A percentile compares a stretch with the other conserved stretches of the same genome.
phyloP scores from a whole-genome alignment of 768 basidiomycete genomes.

The Stropharia rugosoannulata region DNA sequence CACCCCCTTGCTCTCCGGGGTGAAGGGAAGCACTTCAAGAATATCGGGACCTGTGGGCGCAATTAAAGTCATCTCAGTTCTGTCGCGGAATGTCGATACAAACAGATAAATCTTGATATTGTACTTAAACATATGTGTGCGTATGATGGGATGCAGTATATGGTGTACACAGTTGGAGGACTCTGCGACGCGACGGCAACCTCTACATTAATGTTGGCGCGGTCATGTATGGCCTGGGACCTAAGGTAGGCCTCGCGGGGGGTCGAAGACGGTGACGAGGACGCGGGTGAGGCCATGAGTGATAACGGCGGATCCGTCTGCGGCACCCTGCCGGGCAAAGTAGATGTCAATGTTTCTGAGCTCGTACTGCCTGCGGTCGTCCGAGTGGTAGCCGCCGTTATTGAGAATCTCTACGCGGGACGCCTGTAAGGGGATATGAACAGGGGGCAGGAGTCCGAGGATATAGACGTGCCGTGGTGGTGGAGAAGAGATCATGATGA shows the following conservation, averaged over 20 bases:
- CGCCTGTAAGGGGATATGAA: conserved; percentile 26
- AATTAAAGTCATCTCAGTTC: conserved; percentile 78
- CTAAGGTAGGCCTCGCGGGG: conserved; percentile 84
- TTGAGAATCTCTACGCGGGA: conserved; percentile 76
- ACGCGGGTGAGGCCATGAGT: conserved; percentile 92
- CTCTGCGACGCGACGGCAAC: conserved; percentile 83
- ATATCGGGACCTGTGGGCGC: conserved; percentile 76
- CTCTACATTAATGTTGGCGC: conserved; percentile 88
- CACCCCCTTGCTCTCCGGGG: conserved; percentile 98
- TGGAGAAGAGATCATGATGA: conserved; percentile 8
- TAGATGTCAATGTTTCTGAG: conserved; percentile 80
- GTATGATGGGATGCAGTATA: too few relatives aligned
- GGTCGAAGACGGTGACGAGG: conserved; percentile 86
- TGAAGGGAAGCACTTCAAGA: conserved; percentile 96
- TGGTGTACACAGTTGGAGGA: too few relatives aligned
- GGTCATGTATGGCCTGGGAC: conserved; percentile 80
- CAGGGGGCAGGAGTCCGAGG: background rate
- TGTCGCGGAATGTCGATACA: conserved; percentile 84
- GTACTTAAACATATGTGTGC: too few relatives aligned
- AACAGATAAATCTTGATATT: too few relatives aligned
- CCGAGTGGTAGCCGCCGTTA: conserved; percentile 85
- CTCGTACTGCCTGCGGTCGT: conserved; percentile 89
- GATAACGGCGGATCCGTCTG: conserved; percentile 84
- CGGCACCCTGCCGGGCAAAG: conserved; percentile 68
- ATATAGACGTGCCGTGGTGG: conserved; percentile 20